A percentile compares a stretch with the other conserved stretches of the same genome.
phyloP scores from a whole-genome alignment of 352 stramenopile species.

The Phytophthora ohioensis region DNA sequence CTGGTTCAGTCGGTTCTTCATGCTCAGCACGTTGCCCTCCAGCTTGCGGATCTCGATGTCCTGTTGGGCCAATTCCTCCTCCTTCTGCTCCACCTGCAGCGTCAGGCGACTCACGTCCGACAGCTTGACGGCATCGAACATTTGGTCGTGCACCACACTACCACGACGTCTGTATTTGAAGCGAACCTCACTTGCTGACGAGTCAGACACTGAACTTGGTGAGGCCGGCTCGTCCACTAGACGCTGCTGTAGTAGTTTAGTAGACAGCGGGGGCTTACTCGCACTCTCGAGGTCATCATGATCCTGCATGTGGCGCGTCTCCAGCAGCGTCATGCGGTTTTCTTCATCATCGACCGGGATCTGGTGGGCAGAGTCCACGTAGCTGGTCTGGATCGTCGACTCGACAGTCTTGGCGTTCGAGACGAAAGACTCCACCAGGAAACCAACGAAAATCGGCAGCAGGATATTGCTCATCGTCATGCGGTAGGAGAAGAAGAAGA shows the following conservation, averaged over 20 bases:
- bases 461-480: constrained; percentile 88
- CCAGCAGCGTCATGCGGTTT: constrained; percentile 63
- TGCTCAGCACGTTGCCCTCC: constrained; percentile 68
- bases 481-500: constrained; percentile 88
- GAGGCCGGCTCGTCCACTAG: constrained; percentile 36
- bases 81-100: constrained; percentile 73
- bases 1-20: constrained; percentile 72
- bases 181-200: constrained; percentile 63
- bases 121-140: constrained; percentile 84
- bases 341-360: constrained; percentile 58
- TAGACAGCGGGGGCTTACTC: constrained; percentile 13
- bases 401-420: constrained; percentile 80
- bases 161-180: constrained; percentile 78
- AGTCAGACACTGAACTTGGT: constrained; percentile 49
- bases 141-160: constrained; percentile 78
- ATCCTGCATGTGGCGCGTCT: constrained; percentile 54
- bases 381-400: constrained; percentile 67
- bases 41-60: constrained; percentile 77
- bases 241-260: constrained; percentile 18
- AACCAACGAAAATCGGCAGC: constrained; percentile 87
- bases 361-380: constrained; percentile 55
- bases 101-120: constrained; percentile 77
- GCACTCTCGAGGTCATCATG: constrained; percentile 24
- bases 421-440: constrained; percentile 86
- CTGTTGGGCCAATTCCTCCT: constrained; percentile 69